Evolutionary conservation across 148 eudicot genomes (phyloP), one percentile per base, ranked within the genome.

Genomic region (Chenopodium quinoa): DNA sequence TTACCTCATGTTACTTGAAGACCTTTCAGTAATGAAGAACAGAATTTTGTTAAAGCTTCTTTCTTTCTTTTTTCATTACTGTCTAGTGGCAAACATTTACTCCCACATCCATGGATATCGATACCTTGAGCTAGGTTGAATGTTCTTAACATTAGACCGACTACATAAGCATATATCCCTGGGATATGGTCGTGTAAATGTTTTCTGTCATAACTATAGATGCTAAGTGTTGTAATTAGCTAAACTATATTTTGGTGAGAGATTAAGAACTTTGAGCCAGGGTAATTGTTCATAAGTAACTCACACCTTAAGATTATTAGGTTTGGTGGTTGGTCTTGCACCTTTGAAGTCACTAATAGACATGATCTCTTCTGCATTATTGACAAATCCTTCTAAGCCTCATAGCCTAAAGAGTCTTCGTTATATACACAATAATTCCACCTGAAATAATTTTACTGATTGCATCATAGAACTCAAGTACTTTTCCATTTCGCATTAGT

Each of bases 401-500:
- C 37, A 77, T 76, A 75, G 65, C 50, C n/a, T 17, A 78, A 52
- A 37, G 52, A 71, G 75, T 17, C 54, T 22, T 56, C 44, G 44
- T 82, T 73, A 56, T 80, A 66, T 81, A 80, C 50, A 83, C 27
- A 27, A 63, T 13, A 66, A 40, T 54, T 74, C 34, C 58, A 46
- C 7, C 27, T 9, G 73, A 32, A 72, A 68, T 14, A 79, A 74
- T 74, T 58, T 7, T 22, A 65, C 31, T 73, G 22, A 14, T 54
- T 47, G 50, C 40, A 62, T 31, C 56, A n/a, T 27, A 54, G 34
- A 70, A 50, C 66, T 87, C 82, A 95, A 54, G 89, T 86, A 75
- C 82, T 91, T 86, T 93, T 93, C 80, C 93, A 78, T 80, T 81
- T 86, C 46, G 89, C 62, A 50, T 78, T 83, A 70, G 89, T 81